A percentile compares a stretch with the other conserved stretches of the same genome.
These are phyloP conservation scores for Petunia axillaris DNA, from an alignment of 257 asterid genomes.

Conservation along the genomic window DNA sequence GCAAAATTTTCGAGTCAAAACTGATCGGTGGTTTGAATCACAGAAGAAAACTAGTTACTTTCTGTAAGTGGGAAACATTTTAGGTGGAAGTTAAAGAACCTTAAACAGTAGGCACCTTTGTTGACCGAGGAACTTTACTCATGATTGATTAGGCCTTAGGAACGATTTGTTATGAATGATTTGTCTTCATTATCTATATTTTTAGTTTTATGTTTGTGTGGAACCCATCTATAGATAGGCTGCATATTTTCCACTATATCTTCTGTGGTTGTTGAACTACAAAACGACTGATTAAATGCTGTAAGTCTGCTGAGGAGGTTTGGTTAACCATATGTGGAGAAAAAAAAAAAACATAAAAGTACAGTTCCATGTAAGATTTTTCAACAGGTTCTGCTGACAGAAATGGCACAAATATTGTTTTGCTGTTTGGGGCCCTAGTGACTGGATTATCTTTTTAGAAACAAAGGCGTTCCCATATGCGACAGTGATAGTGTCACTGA, in stretches of 20 bases:
- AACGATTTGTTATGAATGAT: neutral
- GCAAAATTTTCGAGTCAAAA: neutral
- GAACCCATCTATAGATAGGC: slow-evolving; percentile 14
- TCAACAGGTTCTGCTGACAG: slow-evolving; percentile 15
- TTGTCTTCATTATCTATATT: neutral
- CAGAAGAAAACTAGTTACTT: neutral
- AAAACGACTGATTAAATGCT: slow-evolving; percentile 9
- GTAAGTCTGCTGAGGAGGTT: neutral
- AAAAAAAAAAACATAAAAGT: neutral
- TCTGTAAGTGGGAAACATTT: neutral
- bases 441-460: slow-evolving; percentile 8
- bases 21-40: slow-evolving; percentile 5
- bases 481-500: neutral
- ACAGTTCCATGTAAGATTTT: neutral
- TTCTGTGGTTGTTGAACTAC: slow-evolving; percentile 23
- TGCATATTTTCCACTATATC: neutral
- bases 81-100: neutral
- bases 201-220: neutral
- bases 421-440: slow-evolving; percentile 11
- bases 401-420: slow-evolving; percentile 5
- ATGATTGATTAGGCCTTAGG: neutral
- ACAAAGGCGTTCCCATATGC: slow-evolving; percentile 4
- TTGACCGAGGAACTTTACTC: neutral
- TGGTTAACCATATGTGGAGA: neutral
- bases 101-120: slow-evolving; percentile 13